These are phyloP conservation scores for Boletellus sp. DNA, from an alignment of 768 basidiomycete genomes.

Conservation along the genomic window DNA sequence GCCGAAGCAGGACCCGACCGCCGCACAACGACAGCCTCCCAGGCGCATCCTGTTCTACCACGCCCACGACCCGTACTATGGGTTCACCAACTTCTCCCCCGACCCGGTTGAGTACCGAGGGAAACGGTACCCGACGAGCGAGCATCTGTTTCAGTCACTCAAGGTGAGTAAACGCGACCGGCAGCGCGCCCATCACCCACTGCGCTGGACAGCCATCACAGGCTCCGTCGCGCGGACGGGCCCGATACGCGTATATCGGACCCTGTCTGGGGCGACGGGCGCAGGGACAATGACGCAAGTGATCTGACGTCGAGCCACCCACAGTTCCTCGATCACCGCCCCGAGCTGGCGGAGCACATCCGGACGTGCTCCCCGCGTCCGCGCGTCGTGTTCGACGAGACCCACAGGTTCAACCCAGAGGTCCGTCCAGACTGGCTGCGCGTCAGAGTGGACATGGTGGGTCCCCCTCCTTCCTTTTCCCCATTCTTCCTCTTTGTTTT, in stretches of 20 bases:
- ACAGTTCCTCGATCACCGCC: slow-evolving; percentile 34
- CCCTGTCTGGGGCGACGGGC: slow-evolving; percentile 3
- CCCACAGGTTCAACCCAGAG: slow-evolving; percentile 35
- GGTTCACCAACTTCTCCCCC: slow-evolving; percentile 44
- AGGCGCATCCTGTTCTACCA: slow-evolving; percentile 32
- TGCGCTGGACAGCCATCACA: neutral
- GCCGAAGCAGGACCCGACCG: slow-evolving; percentile 8
- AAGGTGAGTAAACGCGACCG: slow-evolving; percentile 31
- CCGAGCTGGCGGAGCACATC: slow-evolving; percentile 34
- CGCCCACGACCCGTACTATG: slow-evolving; percentile 33
- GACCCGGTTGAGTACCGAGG: slow-evolving; percentile 39
- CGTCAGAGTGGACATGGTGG: slow-evolving; percentile 32
- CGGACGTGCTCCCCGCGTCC: slow-evolving; percentile 33
- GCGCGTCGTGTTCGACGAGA: slow-evolving; percentile 33
- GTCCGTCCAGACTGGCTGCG: slow-evolving; percentile 35
- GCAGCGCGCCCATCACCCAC: neutral
- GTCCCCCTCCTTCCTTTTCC: neutral
- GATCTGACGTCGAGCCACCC: slow-evolving; percentile 14
- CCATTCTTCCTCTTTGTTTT: neutral
- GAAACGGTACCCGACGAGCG: slow-evolving; percentile 42
- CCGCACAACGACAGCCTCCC: slow-evolving; percentile 6
- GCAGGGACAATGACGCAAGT: slow-evolving; percentile 10
- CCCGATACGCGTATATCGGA: neutral
- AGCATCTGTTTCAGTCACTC: slow-evolving; percentile 47
- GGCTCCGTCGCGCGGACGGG: neutral